Conservation (phyloP, 1,284 basidiomycete species). For the Afroboletus lepidellus region DNA sequence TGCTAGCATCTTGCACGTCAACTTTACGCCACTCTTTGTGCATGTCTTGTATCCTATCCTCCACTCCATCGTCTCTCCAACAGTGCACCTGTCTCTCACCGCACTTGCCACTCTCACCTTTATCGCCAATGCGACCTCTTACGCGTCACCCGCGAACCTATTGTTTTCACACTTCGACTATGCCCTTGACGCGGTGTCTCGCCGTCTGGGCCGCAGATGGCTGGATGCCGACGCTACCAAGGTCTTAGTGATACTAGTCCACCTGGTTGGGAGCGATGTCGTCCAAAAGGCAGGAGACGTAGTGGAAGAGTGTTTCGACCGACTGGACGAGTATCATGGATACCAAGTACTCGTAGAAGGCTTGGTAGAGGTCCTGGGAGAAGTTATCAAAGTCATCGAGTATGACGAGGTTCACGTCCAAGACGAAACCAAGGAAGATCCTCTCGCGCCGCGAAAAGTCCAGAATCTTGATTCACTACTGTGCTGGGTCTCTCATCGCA, state of each 20-base stretch:
- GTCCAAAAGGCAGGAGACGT: constrained; percentile 87
- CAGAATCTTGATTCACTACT: constrained; percentile 50
- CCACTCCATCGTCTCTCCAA: constrained; percentile 73
- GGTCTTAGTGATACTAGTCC: constrained; percentile 80
- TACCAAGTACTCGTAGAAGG: constrained; percentile 84
- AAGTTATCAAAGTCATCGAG: constrained; percentile 73
- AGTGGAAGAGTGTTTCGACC: constrained; percentile 93
- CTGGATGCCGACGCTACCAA: constrained; percentile 78
- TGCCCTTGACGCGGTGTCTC: constrained; percentile 83
- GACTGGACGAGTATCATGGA: constrained; percentile 90
- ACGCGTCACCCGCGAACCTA: constrained; percentile 80
- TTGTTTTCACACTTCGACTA: constrained; percentile 94
- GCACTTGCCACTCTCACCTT: constrained; percentile 69
- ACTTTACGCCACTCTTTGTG: constrained; percentile 73
- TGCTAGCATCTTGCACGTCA: constrained; percentile 62
- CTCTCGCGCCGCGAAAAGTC: constrained; percentile 17
- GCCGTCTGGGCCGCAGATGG: constrained; percentile 72
- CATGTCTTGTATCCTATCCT: constrained; percentile 82
- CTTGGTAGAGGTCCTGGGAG: constrained; percentile 80
- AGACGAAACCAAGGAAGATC: constrained; percentile 19
- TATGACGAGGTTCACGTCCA: constrained; percentile 39
- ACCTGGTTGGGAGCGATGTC: constrained; percentile 80
- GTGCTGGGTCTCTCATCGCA: constrained; percentile 61
- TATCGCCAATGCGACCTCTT: constrained; percentile 70
- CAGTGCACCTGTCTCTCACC: constrained; percentile 64